Percentiles rank a stretch among this genome's conserved stretches.
Evolutionary conservation across 2,329 filamentous ascomycete species (phyloP).

Genomic region (Rhynchosporium agropyri): DNA sequence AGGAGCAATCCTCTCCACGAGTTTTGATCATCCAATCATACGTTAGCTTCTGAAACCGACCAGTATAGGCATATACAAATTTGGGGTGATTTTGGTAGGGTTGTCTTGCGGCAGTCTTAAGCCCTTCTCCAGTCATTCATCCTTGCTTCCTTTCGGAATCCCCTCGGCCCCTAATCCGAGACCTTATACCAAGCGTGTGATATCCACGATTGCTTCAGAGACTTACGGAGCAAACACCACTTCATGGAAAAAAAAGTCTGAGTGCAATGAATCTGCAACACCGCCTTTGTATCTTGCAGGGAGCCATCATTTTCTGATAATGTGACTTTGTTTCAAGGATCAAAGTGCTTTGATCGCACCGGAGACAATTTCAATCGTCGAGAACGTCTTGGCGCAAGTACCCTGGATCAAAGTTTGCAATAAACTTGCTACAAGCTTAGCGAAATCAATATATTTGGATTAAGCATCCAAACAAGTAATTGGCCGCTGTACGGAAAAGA

Average conservation of each 20-base stretch:
- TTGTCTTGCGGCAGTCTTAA: too few species aligned
- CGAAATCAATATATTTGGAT: background rate
- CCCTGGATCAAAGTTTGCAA: background rate
- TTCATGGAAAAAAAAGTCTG: slow-evolving; percentile 4
- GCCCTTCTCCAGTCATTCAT: too few species aligned
- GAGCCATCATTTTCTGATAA: background rate
- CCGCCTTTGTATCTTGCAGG: background rate
- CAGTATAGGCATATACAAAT: too few species aligned
- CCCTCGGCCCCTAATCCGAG: slow-evolving; percentile 10
- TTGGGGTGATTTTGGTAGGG: too few species aligned
- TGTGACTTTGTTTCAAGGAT: slow-evolving; percentile 15
- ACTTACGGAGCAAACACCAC: slow-evolving; percentile 4
- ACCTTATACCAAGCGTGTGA: slow-evolving; percentile 16
- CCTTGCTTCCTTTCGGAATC: background rate
- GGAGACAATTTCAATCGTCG: background rate
- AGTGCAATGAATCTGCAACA: slow-evolving; percentile 9
- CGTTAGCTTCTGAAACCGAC: too few species aligned
- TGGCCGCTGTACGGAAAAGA: background rate
- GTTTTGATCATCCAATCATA: too few species aligned
- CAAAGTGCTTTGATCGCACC: background rate
- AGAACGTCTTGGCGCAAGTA: background rate
- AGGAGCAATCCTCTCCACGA: too few species aligned
- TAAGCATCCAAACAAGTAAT: background rate
- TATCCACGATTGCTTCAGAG: background rate
- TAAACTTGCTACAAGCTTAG: background rate